Evolutionary conservation across 768 basidiomycete genomes (phyloP), one percentile per base, ranked within the genome.

Genomic region (Austroboletus eburneus): DNA sequence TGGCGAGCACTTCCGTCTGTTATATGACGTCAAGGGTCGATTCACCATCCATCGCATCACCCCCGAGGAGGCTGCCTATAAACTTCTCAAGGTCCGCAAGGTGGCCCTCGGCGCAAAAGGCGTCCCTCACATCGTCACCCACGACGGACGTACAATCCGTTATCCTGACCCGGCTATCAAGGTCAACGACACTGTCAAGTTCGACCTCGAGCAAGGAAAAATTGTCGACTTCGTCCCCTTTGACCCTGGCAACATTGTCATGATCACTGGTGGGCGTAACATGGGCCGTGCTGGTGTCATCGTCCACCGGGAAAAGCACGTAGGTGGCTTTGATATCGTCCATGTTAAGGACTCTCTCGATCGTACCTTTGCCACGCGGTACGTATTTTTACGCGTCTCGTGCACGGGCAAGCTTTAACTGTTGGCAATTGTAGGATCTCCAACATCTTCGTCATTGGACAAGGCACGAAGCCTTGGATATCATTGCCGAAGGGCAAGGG

Each of bases 41-140:
- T 99, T 99, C 79, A 89, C 93, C 57, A 95, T 98, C 69, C 96
- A 99, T 79, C 91, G 96, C 62, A 98, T 99, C 80, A 93, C 93
- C 45, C 80, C 87, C 34, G 96, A 98, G 73, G 96, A 99, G 72
- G 92, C 95, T 40, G 75, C 78, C 60, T 97, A 92, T 83, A 97
- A 97, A 73, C 91, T 99, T 64, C 79, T 90, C 67, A 92, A 93
- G 68, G 96, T 99, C 61, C 82, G 83, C 69, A 86, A 83, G 59
- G 87, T 95, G 34, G 91, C 92, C 53, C 74, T 98, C 57, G 96
- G 96, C 51, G 78, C 81, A 57, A 88, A 90, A 67, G 93, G 93
- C 59, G 93, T 99, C 40, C 96, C 96, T 45, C 85, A 94, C 78
- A 77, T 99, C 58, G 91, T 97, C 72, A 97, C 95, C 57, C 96